These are phyloP conservation scores for Saccharomyces cerevisiae DNA, from an alignment of 805 yeast genomes.

Conservation along the genomic window DNA sequence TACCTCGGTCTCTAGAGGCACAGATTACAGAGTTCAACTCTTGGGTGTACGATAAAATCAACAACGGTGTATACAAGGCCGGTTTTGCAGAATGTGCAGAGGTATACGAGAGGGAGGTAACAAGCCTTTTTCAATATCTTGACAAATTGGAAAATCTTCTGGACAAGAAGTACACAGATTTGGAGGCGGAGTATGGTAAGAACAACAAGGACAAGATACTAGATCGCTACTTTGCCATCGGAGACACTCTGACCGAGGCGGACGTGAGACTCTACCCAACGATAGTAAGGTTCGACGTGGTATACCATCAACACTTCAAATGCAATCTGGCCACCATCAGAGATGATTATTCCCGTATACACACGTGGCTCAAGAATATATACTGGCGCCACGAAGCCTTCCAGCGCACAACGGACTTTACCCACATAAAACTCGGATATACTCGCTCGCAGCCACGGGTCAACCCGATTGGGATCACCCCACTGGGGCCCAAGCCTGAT, in stretches of 20 bases:
- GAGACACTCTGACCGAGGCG: slow-evolving; percentile 70
- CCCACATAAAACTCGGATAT: slow-evolving; percentile 82
- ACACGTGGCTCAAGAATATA: slow-evolving; percentile 67
- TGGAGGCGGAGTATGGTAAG: slow-evolving; percentile 15
- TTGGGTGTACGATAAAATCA: slow-evolving; percentile 75
- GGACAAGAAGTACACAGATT: slow-evolving; percentile 34
- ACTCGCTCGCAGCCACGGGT: slow-evolving; percentile 72
- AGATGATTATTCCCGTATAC: slow-evolving; percentile 61
- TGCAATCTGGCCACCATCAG: slow-evolving; percentile 77
- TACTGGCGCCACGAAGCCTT: slow-evolving; percentile 71
- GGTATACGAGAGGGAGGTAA: slow-evolving; percentile 65
- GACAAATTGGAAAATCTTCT: slow-evolving; percentile 64
- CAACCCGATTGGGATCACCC: slow-evolving; percentile 76
- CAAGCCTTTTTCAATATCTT: slow-evolving; percentile 53
- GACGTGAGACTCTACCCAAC: slow-evolving; percentile 81
- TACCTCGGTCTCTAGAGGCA: slow-evolving; percentile 44
- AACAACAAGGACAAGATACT: slow-evolving; percentile 7
- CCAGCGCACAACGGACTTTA: slow-evolving; percentile 70
- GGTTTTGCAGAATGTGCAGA: slow-evolving; percentile 84
- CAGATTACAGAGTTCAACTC: slow-evolving; percentile 66
- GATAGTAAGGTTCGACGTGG: slow-evolving; percentile 79
- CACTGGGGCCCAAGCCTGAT: slow-evolving; percentile 77
- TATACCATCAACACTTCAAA: slow-evolving; percentile 88
- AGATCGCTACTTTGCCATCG: slow-evolving; percentile 40
- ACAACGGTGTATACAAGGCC: slow-evolving; percentile 87